Evolutionary conservation across 768 basidiomycete genomes (phyloP).

Genomic region (Lentinula detonsa): DNA sequence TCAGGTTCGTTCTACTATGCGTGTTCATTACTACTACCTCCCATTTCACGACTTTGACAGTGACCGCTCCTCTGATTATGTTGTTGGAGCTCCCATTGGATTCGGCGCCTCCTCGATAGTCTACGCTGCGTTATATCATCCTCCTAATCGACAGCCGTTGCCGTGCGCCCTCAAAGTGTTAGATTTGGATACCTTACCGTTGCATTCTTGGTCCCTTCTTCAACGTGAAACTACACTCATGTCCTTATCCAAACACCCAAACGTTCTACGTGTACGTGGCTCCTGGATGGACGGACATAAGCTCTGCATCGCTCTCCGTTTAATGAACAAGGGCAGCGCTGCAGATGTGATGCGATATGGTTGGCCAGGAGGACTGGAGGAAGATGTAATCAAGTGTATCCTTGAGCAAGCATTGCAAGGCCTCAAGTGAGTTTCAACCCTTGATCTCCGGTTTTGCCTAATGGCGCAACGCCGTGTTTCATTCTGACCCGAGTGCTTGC

Average conservation of each 20-base stretch:
- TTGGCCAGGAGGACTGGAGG: constrained; percentile 87
- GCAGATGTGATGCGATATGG: constrained; percentile 81
- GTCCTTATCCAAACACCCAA: constrained; percentile 91
- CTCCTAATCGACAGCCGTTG: constrained; percentile 29
- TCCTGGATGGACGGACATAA: constrained; percentile 84
- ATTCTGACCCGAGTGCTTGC: background rate
- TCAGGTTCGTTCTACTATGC: constrained; percentile 42
- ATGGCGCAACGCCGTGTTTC: constrained; percentile 1
- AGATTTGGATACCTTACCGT: constrained; percentile 76
- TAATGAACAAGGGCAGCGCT: constrained; percentile 87
- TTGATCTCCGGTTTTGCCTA: background rate
- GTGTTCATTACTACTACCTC: constrained; percentile 1
- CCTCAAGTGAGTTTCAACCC: constrained; percentile 55
- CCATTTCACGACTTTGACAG: constrained; percentile 27
- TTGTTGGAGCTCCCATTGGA: constrained; percentile 72
- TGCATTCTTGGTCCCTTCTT: constrained; percentile 61
- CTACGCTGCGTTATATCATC: constrained; percentile 66
- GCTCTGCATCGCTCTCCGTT: constrained; percentile 78
- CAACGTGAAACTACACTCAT: constrained; percentile 86
- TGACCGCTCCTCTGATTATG: constrained; percentile 67
- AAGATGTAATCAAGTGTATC: constrained; percentile 82
- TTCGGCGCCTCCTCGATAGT: constrained; percentile 93
- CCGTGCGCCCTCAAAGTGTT: constrained; percentile 86
- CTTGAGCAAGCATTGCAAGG: constrained; percentile 83
- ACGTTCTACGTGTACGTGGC: constrained; percentile 86